Evolutionary conservation across 768 basidiomycete genomes (phyloP).

Genomic region (Daedaleopsis nitida): DNA sequence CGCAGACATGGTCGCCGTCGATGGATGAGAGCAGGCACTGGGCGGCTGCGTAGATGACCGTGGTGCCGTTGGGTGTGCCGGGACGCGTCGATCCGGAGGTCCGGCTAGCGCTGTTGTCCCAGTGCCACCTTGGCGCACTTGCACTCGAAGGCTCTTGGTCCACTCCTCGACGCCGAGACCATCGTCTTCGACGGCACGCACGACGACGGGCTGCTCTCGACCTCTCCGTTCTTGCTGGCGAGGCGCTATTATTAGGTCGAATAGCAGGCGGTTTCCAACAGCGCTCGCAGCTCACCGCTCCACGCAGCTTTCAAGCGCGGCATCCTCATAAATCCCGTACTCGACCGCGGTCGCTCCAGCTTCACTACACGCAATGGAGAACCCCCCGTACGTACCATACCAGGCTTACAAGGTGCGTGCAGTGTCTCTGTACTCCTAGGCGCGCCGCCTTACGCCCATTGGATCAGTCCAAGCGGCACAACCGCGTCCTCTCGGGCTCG

Average conservation of each 20-base stretch:
- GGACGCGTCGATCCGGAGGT: background rate
- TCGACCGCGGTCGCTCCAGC: background rate
- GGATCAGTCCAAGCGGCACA: slow-evolving; percentile 50
- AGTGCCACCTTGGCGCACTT: background rate
- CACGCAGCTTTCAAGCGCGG: slow-evolving; percentile 9
- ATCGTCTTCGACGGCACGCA: background rate
- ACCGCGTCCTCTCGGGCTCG: slow-evolving; percentile 38
- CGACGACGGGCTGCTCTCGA: background rate
- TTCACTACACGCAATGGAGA: slow-evolving; percentile 24
- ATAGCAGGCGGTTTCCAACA: slow-evolving; percentile 13
- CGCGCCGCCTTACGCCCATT: background rate
- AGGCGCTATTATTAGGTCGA: background rate
- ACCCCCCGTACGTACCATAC: slow-evolving; percentile 45
- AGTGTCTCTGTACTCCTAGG: background rate
- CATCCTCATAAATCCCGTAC: background rate
- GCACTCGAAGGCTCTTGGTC: background rate
- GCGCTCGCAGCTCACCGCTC: slow-evolving; percentile 14
- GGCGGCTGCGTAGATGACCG: background rate
- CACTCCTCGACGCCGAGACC: background rate
- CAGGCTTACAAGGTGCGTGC: slow-evolving; percentile 48
- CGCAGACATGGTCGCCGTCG: slow-evolving; percentile 58
- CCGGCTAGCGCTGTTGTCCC: background rate
- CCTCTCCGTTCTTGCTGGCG: background rate
- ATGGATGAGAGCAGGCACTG: background rate
- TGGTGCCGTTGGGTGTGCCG: too few species aligned